Base-by-base conservation (phyloP, 2,329 filamentous ascomycete species). In the Coniochaeta prunicola region DNA sequence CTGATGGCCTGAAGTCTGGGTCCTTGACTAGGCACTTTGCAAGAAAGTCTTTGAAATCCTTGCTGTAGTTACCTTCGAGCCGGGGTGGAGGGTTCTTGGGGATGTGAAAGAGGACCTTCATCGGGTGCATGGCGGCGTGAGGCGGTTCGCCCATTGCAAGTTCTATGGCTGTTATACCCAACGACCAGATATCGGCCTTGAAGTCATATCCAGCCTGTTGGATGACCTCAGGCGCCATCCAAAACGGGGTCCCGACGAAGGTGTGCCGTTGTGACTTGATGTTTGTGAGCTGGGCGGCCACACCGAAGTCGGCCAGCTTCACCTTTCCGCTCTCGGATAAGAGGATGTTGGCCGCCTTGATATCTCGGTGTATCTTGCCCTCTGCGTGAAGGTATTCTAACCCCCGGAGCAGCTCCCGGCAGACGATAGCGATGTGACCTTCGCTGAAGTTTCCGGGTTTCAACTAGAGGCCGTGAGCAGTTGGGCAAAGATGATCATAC, bases 191-290 rank as follows among this genome's bases (percentile, higher is more conserved):
- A 69, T 96, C 92, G 6, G 92, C 92, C 73, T 94, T 94, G 77
- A 91, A 94, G 71, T 93, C 91, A 63, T 86, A 86, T 17, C 83
- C 84, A 63, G 90, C 85, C 74, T 96, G 91, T 71, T 96, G 88
- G 65, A 96, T 96, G 36, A 96, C 92, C 70, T 96, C 92, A 1
- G 92, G 92, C 0, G 92, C 92, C 92, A 96, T 96, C 92, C 92
- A 96, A 70, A 96, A 96, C 0, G 94, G 94, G 0, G 93, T 97
- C 21, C 94, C 94, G 21, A 99, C 94, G 69, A 99, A 97, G 0
- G 94, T 99, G 74, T 97, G 93, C 58, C 94, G 86, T 73, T 97
- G 92, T 2, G 93, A 97, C 75, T 97, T 97, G 76, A 97, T 96
- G 70, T 97, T 96, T 61, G 91, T 96, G 67, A 99, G 80, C 73